phyloP scores from a whole-genome alignment of 257 asterid genomes.

The Parsonsia alboflavescens region DNA sequence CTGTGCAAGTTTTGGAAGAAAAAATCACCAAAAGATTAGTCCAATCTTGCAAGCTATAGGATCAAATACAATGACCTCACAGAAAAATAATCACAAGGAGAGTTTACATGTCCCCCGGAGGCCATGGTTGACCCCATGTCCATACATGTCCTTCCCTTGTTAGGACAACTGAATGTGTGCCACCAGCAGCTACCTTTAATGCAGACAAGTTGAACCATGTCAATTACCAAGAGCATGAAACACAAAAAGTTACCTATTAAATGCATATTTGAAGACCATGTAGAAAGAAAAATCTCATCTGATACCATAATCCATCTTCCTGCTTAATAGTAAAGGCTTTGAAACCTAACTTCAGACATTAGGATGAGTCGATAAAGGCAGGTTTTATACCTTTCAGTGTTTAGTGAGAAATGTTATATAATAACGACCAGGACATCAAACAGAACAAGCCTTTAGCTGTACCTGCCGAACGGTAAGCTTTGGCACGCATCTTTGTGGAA shows the following conservation, averaged over 20 bases:
- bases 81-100: slow-evolving; percentile 5
- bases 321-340: background rate
- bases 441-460: background rate
- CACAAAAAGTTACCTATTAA: slow-evolving; percentile 4
- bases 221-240: slow-evolving; percentile 12
- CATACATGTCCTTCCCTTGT: slow-evolving; percentile 95
- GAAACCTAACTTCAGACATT: background rate
- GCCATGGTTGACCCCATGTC: slow-evolving; percentile 99
- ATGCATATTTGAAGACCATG: slow-evolving; percentile 2
- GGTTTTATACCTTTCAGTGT: background rate
- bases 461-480: slow-evolving; percentile 96
- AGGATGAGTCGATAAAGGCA: background rate
- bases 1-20: slow-evolving; percentile 29
- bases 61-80: background rate
- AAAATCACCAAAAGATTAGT: slow-evolving; percentile 16
- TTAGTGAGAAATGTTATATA: background rate
- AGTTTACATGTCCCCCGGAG: slow-evolving; percentile 96
- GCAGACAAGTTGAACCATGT: slow-evolving; percentile 18
- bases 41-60: slow-evolving; percentile 1
- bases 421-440: background rate
- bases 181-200: slow-evolving; percentile 97
- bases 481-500: slow-evolving; percentile 86
- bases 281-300: background rate
- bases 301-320: background rate
- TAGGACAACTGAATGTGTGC: slow-evolving; percentile 95